A percentile compares a stretch with the other conserved stretches of the same genome.
phyloP scores from a whole-genome alignment of 805 yeast species.

The Kuraishia floccosa region DNA sequence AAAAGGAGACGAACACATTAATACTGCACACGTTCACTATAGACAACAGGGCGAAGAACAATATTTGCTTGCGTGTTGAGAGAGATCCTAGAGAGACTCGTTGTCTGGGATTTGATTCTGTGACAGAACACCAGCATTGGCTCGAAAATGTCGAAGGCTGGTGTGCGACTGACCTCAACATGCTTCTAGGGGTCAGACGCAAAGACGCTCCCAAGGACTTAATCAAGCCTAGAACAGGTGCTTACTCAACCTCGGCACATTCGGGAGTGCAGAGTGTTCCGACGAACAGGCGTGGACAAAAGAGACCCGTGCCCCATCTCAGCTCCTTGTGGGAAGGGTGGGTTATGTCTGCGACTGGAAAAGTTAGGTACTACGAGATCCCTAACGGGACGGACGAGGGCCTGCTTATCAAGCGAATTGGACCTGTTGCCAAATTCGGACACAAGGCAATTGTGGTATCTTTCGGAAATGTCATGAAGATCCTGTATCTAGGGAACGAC shows the following conservation, averaged over 20 bases:
- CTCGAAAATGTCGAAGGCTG: slow-evolving; percentile 59
- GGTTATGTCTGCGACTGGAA: slow-evolving; percentile 62
- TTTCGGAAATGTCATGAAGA: slow-evolving; percentile 63
- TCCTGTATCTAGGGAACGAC: slow-evolving; percentile 67
- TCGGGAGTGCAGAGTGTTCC: background rate
- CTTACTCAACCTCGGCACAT: slow-evolving; percentile 2
- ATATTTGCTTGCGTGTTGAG: slow-evolving; percentile 79
- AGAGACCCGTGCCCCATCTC: slow-evolving; percentile 6
- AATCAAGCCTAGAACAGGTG: background rate
- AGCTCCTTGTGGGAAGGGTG: slow-evolving; percentile 70
- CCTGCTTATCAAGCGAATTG: slow-evolving; percentile 41
- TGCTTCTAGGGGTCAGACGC: slow-evolving; percentile 55
- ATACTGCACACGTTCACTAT: slow-evolving; percentile 66
- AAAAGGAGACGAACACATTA: slow-evolving; percentile 39
- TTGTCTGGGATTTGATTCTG: slow-evolving; percentile 76
- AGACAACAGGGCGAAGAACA: slow-evolving; percentile 65
- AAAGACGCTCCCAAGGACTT: slow-evolving; percentile 21
- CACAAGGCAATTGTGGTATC: slow-evolving; percentile 67
- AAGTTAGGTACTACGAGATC: slow-evolving; percentile 45
- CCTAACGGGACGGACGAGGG: slow-evolving; percentile 33
- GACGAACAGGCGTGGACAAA: background rate
- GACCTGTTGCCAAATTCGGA: slow-evolving; percentile 61
- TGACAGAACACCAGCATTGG: slow-evolving; percentile 60
- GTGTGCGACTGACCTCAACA: slow-evolving; percentile 70
- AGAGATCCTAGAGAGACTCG: slow-evolving; percentile 89